phyloP scores from a whole-genome alignment of 768 basidiomycete species.

The Naganishia onofrii region DNA sequence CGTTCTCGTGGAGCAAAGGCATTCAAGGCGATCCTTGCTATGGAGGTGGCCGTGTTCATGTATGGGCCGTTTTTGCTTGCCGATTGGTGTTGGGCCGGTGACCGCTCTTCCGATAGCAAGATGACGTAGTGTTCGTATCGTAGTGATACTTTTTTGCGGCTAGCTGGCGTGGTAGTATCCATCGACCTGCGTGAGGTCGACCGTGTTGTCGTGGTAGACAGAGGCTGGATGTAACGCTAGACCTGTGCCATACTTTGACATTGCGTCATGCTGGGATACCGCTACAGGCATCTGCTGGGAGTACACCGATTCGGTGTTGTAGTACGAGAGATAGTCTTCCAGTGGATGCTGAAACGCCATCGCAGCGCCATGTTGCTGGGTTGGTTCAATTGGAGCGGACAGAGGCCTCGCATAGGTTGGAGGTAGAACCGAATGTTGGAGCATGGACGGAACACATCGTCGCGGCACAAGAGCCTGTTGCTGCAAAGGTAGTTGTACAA shows the following conservation, averaged over 20 bases:
- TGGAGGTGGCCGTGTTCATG: neutral
- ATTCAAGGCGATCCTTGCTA: neutral
- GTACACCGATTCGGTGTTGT: neutral
- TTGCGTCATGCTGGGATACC: neutral
- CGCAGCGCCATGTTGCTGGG: too few species aligned
- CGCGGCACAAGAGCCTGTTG: neutral
- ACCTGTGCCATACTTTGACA: neutral
- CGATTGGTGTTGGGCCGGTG: neutral
- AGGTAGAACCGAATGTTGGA: neutral
- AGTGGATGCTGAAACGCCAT: neutral
- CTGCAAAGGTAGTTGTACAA: conserved; percentile 4
- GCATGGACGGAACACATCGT: neutral
- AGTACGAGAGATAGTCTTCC: conserved; percentile 2
- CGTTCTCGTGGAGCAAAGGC: neutral
- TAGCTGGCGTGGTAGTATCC: neutral
- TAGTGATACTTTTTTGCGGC: neutral
- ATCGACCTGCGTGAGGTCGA: conserved; percentile 1
- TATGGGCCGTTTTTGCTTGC: neutral
- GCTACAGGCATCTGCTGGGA: neutral
- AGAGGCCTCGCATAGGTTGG: neutral
- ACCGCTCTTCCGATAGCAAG: neutral
- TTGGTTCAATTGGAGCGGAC: neutral
- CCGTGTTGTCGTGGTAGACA: conserved; percentile 1
- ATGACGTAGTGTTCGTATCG: neutral
- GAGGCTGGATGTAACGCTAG: neutral